Evolutionary conservation across 2,329 filamentous ascomycete genomes (phyloP), one percentile per base, ranked within the genome.

Genomic region (Pleoardoris graminearum): DNA sequence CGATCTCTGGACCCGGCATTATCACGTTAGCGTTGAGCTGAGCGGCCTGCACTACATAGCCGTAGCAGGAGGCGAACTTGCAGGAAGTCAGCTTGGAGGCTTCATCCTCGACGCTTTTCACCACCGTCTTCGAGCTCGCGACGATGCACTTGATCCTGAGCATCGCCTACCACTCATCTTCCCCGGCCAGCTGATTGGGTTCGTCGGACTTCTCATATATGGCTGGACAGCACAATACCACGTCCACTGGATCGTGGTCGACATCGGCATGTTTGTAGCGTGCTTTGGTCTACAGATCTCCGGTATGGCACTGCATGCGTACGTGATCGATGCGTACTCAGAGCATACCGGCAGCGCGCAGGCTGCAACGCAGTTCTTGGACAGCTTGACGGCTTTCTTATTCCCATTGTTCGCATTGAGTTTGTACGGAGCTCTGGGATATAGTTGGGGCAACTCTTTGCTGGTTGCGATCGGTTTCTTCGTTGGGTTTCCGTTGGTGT

Each of bases 321-420:
- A 89, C 57, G 75, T 87, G 2, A 81, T 87, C 44, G 85, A 89
- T 48, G 76, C 79, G 2, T 86, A 80, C 61, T 38, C 48, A 1
- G 75, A 78, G 0, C 71, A 79, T 51, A 62, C 57, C 0, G 63
- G 62, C 25, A 60, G 52, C 21, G 63, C 61, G 1, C 33, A 53
- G 50, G 61, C 65, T 4, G 60, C 61, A 27, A 54, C 51, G 14
- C 60, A 65, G 29, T 59, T 69, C 35, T 35, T 59, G 12, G 45
- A 51, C 3, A 67, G 61, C 33, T n/a, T 67, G 41, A 51, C 53
- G 7, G 62, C 65, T 1, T 65, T 67, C 36, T 12, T 59, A 16
- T 65, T 77, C 49, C 75, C 75, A 2, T 55, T 78, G 14, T 73
- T 74, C 35, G 65, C 72, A 7, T 67, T 66, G 10, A 61, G 55